phyloP scores from a whole-genome alignment of 176 grass and related monocot genomes.

The Sorghum bicolor region Sorghum_bicolor_NCBIv3 NC_012875.2:48353001-48353500 shows the following conservation, averaged over 20 bases:
- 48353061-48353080: no score
- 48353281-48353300: not conserved
- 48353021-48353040: no score
- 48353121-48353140: no score
- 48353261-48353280: not conserved
- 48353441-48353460: not conserved
- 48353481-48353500: not conserved
- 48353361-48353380: not conserved
- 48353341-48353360: not conserved
- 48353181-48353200: not conserved
- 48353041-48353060: no score
- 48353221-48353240: not conserved
- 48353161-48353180: not conserved
- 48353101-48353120: no score
- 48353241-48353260: no score
- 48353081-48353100: no score
- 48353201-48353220: not conserved
- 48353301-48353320: not conserved
- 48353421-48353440: slow-evolving; percentile 22
- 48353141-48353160: no score
- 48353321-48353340: not conserved
- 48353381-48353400: slow-evolving; percentile 9
- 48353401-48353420: not conserved
- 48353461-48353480: not conserved
- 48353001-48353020: no score